Base-by-base conservation (phyloP, 805 yeast species). In the Scheffersomyces stipitis region DNA sequence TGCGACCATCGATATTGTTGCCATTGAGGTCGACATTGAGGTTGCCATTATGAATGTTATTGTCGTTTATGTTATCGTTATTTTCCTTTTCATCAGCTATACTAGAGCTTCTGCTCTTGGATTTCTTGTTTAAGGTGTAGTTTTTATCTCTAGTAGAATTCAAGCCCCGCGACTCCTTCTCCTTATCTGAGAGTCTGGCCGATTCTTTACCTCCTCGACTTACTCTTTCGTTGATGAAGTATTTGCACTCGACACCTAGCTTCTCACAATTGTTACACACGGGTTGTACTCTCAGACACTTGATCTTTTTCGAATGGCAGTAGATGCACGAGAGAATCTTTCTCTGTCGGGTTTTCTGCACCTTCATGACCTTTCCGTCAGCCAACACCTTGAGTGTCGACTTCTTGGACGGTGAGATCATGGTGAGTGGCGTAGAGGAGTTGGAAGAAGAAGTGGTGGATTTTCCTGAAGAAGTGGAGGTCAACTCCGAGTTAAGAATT, bases 301-400 rank as follows among this genome's bases (percentile, higher is more conserved):
- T 78, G 41, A 80, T 72, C 58, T 80, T 81, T 55, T 76, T 78
- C 28, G 75, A 69, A 49, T 79, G 81, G 48, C 85, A 79, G 31
- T 81, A 63, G 12, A 75, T 70, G 52, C 85, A 79, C 36, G 76
- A 69, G 30, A 74, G 62, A 30, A 80, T 78, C 48, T 72, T 72
- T 36, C 86, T 54, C 53, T 80, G 86, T 42, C 86, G 71, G 3
- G 80, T 64, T 40, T 75, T 76, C 47, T 80, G 86, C 13, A 78
- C 74, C 53, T 80, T 80, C 64, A 75, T 74, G 5, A 78, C 73
- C 44, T 73, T 75, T 7, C 76, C 81, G 46, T 74, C 66, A 3
- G 74, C 75, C 42, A 74, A 51, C 5, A 69, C 51, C 26, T 55
- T 56, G 32, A 58, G 31, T 3, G 46, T 46, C 17, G 20, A 12